Evolutionary conservation across 2,329 filamentous ascomycete genomes (phyloP), one percentile per base, ranked within the genome.

Genomic region (Basipetospora sp.): DNA sequence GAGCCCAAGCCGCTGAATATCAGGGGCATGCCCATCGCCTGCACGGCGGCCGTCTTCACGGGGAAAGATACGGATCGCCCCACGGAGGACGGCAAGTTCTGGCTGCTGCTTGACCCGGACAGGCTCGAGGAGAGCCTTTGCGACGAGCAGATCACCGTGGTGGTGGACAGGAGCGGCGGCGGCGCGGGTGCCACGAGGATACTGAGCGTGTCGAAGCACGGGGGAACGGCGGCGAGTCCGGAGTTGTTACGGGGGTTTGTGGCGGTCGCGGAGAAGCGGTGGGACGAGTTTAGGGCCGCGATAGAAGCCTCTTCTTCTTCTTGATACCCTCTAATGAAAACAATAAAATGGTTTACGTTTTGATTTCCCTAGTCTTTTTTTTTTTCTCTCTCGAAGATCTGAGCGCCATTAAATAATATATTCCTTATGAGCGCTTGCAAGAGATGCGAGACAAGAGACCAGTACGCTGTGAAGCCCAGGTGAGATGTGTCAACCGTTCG

Each of bases 81-180:
- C 34, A 19, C 30, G 5, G 51, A 53, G 3, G 56, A 58, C 47
- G 66, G 58, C 45, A 67, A 64, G 50, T 67, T 65, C 51, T 93
- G 86, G 84, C 63, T 94, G 3, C 59, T 98, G 41, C 74, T 81
- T 5, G 90, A 98, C 59, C 85, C 85, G 3, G 90, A 98, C 60
- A 73, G 76, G 16, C 79, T 93, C 47, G 90, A 98, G 61, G 90
- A 96, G 61, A 73, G 71, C 8, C 59, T 93, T 31, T 93, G 85
- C 52, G 67, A 77, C 43, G 90, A 98, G 65, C 70, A 60, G n/a
- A 64, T 90, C n/a, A 87, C 78, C 3, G 62, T 94, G 25, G 77
- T 90, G 34, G 73, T 94, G n/a, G 80, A 88, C 52, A 63, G 62
- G 42, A 59, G 54, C 10, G 49, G 53, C n/a, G 69, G 63, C 1